Percentiles rank a stretch among this genome's conserved stretches.
These are phyloP conservation scores for Deinandra increscens DNA, from an alignment of 129 eudicot genomes.

Conservation along the genomic window DNA sequence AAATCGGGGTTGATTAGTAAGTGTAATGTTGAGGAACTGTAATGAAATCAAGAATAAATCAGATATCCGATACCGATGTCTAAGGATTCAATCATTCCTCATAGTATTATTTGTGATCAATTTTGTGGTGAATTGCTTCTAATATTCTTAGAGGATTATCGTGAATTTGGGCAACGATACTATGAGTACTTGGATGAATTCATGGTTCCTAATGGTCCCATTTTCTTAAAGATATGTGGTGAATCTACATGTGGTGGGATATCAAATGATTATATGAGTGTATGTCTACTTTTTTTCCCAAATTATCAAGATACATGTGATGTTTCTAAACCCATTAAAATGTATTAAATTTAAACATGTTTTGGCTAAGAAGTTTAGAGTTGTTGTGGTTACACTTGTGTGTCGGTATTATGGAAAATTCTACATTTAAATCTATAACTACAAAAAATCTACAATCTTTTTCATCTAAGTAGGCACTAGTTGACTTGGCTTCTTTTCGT, in stretches of 20 bases:
- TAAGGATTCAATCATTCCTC: no score
- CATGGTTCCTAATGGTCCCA: constrained; percentile 81
- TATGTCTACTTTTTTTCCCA: constrained; percentile 35
- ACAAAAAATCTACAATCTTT: constrained; percentile 79
- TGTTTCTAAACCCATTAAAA: background rate
- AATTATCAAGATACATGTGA: constrained; percentile 11
- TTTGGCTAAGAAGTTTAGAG: constrained; percentile 93
- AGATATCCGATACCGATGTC: no score
- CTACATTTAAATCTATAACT: constrained; percentile 69
- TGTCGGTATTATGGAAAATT: constrained; percentile 93
- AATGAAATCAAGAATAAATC: no score
- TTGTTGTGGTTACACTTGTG: constrained; percentile 85
- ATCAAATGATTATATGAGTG: constrained; percentile 72
- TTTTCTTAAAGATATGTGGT: constrained; percentile 83
- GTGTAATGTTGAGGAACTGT: no score
- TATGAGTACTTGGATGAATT: constrained; percentile 77
- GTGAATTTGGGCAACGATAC: constrained; percentile 70
- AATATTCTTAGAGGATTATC: constrained; percentile 63
- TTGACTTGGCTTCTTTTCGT: constrained; percentile 91
- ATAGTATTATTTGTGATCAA: background rate
- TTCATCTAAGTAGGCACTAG: constrained; percentile 92
- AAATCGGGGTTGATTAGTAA: no score
- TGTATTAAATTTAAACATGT: constrained; percentile 40
- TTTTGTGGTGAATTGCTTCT: background rate
- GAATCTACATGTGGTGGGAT: constrained; percentile 86